Percentiles rank a stretch among this genome's conserved stretches.
Conservation (phyloP, 2,329 filamentous ascomycete genomes). For the Orbilia quercus region DNA sequence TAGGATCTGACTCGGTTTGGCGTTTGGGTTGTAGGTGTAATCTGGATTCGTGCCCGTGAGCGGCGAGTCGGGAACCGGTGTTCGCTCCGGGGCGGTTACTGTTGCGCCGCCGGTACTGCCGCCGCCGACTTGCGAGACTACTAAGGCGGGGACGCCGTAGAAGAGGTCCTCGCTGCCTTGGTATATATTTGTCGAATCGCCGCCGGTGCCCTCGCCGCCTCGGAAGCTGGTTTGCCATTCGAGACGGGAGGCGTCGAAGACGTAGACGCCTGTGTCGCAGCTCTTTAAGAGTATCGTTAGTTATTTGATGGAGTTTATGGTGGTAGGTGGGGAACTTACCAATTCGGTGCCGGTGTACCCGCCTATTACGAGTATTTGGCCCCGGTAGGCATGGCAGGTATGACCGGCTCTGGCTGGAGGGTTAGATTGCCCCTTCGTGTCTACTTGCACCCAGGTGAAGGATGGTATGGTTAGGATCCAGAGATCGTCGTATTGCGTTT, state of each 20-base stretch:
- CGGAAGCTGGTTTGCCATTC: constrained; percentile 78
- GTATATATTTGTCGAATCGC: constrained; percentile 67
- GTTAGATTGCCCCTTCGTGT: constrained; percentile 65
- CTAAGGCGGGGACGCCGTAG: constrained; percentile 75
- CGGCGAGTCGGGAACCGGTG: constrained; percentile 73
- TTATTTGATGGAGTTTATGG: too few species aligned
- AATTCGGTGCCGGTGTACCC: constrained; percentile 72
- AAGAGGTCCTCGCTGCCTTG: constrained; percentile 69
- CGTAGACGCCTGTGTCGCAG: constrained; percentile 77
- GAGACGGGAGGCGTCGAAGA: constrained; percentile 78
- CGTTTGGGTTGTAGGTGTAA: constrained; percentile 67
- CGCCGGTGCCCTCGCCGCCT: constrained; percentile 70
- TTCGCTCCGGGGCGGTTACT: constrained; percentile 71
- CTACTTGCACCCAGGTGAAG: constrained; percentile 80
- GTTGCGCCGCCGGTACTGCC: constrained; percentile 75
- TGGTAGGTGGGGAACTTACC: constrained; percentile 29
- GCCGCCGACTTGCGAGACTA: constrained; percentile 76
- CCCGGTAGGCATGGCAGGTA: constrained; percentile 80
- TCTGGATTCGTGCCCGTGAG: constrained; percentile 76
- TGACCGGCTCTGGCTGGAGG: constrained; percentile 76
- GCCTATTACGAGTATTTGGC: constrained; percentile 82
- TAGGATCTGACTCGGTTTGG: constrained; percentile 1
- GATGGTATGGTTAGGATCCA: constrained; percentile 84
- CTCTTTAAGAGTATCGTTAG: constrained; percentile 60
- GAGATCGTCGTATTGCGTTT: constrained; percentile 75